Percentiles rank a stretch among this genome's conserved stretches.
phyloP scores from a whole-genome alignment of 2,329 filamentous ascomycete species.

The Colletotrichum cordylinicola region DNA sequence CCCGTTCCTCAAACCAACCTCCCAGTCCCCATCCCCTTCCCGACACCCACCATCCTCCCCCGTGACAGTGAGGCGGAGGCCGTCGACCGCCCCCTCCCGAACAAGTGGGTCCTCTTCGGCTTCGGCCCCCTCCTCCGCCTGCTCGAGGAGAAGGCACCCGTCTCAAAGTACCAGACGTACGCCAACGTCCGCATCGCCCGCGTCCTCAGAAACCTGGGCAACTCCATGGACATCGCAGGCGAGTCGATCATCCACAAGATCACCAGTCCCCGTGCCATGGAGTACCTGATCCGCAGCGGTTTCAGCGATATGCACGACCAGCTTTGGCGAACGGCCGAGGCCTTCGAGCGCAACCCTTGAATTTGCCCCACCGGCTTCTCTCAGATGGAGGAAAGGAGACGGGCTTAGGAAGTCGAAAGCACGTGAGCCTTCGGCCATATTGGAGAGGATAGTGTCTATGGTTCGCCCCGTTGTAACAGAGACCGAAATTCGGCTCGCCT shows the following conservation, averaged over 20 bases:
- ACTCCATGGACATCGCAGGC: neutral
- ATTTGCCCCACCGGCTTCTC: neutral
- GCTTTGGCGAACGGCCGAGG: accelerated
- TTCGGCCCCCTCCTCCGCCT: conserved; percentile 12
- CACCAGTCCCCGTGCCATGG: accelerated
- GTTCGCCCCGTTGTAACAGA: neutral
- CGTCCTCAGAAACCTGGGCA: neutral
- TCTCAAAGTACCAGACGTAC: conserved; percentile 8
- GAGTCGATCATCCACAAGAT: neutral
- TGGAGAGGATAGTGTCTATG: neutral
- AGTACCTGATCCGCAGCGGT: neutral
- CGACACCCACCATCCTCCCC: neutral
- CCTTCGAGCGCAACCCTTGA: neutral
- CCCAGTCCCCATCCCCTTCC: neutral
- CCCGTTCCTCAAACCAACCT: neutral
- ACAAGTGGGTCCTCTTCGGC: neutral
- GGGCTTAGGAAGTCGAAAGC: neutral
- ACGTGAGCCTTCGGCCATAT: neutral
- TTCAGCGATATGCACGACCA: neutral
- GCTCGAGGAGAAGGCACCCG: neutral
- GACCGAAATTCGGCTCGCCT: neutral
- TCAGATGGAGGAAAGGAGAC: neutral
- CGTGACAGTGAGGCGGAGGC: neutral
- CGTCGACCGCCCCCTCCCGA: neutral
- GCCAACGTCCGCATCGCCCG: conserved; percentile 9